Base-by-base conservation (phyloP, 2,329 filamentous ascomycete species). In the Colletotrichum orbiculare region DNA sequence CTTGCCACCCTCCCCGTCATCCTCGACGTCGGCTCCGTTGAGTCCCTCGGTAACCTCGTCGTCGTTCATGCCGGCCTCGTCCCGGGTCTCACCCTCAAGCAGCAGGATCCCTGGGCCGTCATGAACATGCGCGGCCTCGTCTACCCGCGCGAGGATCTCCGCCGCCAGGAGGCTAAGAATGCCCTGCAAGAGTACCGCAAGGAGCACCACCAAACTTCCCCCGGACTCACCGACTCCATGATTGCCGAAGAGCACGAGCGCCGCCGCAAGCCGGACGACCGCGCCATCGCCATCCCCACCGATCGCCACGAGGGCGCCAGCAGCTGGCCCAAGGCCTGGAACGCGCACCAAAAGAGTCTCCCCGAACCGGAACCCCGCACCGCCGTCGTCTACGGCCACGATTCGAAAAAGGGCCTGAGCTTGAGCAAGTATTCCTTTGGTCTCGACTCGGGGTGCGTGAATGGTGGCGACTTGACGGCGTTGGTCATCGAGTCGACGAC, bases 71-170 rank as follows among this genome's bases (percentile, higher is more conserved):
- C 88, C 0, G 96, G 96, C 1, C 83, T 98, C 2, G 89, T 96
- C 0, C 93, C 95, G 0, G 91, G 89, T 6, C 79, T 97, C 1
- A 76, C 85, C 1, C 82, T 97, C 12, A 82, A 89, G 49, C 81
- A 85, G 55, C 95, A 90, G 70, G 85, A 97, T 75, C 91, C 94
- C 0, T 89, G 87, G 76, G 89, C 91, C 55, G 91, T 92, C 45
- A 97, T 97, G 94, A 96, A 93, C 74, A 96, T 99, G 92, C 89
- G 94, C 61, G 92, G 89, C 7, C 86, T 97, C 58, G 83, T 91
- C 69, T 83, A 82, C 69, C 79, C 89, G 7, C 74, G 73, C 37
- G 72, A 75, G 55, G 73, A 77, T 33, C 74, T 78, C 35, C 76
- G 77, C 80, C 68, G 81, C 71, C 67, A 77, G 70, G 57, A 77